Conservation (phyloP, 495 filamentous ascomycete genomes). For the Glarea lozoyensis region DNA sequence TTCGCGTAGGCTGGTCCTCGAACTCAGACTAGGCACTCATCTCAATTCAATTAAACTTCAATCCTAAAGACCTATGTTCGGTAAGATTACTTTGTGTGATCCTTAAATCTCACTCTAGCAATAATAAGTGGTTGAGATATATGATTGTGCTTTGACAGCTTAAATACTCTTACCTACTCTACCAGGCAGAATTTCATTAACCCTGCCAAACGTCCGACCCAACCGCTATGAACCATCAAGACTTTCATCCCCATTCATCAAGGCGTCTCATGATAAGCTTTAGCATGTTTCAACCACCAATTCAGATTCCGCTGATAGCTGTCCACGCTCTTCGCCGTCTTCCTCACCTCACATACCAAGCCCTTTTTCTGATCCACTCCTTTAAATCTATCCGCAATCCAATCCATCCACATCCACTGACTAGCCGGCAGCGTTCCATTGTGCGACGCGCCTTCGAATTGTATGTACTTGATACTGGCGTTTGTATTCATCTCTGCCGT, state of each 20-base stretch:
- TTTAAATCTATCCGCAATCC: conserved; percentile 31
- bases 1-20: too few relatives aligned
- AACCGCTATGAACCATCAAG: too few relatives aligned
- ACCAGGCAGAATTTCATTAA: too few relatives aligned
- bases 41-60: too few relatives aligned
- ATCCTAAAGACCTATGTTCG: too few relatives aligned
- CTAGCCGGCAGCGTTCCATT: conserved; percentile 29
- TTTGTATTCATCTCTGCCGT: conserved; percentile 29
- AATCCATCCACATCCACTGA: conserved; percentile 29
- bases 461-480: conserved; percentile 15
- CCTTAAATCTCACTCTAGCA: too few relatives aligned
- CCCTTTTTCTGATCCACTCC: conserved; percentile 7
- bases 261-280: not conserved
- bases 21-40: too few relatives aligned
- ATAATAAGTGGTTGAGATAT: too few relatives aligned
- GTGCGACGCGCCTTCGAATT: conserved; percentile 13
- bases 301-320: not conserved
- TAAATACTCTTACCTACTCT: too few relatives aligned
- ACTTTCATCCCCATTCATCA: not conserved
- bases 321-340: not conserved
- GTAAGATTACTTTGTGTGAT: too few relatives aligned
- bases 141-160: too few relatives aligned
- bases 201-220: too few relatives aligned
- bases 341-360: not conserved
- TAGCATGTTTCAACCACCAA: not conserved